A percentile compares a stretch with the other conserved stretches of the same genome.
Conservation (phyloP, 306 rosid genomes). For the Quercus mongolica region DNA sequence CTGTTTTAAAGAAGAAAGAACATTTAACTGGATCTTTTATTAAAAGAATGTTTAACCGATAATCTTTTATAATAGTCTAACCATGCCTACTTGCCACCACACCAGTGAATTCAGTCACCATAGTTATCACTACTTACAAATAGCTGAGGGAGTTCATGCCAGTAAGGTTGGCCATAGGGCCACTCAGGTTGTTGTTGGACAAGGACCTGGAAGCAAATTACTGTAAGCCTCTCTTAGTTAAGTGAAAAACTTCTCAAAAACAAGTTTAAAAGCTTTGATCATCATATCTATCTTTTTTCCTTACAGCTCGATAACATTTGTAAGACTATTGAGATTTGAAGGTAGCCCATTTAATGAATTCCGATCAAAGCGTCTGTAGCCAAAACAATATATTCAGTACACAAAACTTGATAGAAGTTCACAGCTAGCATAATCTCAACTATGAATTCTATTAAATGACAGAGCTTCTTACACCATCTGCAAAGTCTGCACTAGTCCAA, state of each 20-base stretch:
- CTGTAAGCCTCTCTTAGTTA: not conserved
- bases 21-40: too few species aligned
- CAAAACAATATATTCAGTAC: conserved; percentile 10
- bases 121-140: conserved; percentile 36
- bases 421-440: not conserved
- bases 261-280: not conserved
- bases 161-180: conserved; percentile 46
- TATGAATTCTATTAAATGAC: not conserved
- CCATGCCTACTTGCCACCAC: too few species aligned
- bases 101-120: not conserved
- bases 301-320: conserved; percentile 39
- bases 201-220: conserved; percentile 39
- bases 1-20: not conserved
- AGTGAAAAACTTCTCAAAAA: not conserved
- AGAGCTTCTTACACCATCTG: conserved; percentile 59
- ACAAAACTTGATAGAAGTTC: not conserved
- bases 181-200: conserved; percentile 64
- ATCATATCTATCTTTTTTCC: conserved; percentile 19
- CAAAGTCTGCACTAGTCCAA: conserved; percentile 49
- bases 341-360: conserved; percentile 49
- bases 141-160: conserved; percentile 42
- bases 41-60: too few species aligned
- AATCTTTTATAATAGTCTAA: not conserved
- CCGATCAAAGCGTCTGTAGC: conserved; percentile 52
- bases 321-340: conserved; percentile 40